These are phyloP conservation scores for Jackrogersella minutella DNA, from an alignment of 495 filamentous ascomycete species.

Conservation along the genomic window DNA sequence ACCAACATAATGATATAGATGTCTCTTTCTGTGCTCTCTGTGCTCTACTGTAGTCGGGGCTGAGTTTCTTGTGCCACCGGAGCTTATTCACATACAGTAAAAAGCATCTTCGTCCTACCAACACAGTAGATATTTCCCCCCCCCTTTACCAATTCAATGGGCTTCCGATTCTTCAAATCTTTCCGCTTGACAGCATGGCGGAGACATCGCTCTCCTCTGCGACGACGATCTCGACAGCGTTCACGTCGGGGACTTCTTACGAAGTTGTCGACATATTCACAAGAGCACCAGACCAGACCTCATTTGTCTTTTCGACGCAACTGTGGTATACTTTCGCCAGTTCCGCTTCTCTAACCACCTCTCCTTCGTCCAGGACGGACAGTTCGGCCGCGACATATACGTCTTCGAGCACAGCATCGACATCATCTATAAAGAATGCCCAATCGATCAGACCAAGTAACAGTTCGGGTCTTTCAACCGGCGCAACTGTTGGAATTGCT, in stretches of 20 bases:
- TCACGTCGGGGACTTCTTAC: not conserved
- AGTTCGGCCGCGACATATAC: slow-evolving; percentile 5
- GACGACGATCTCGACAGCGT: slow-evolving; percentile 20
- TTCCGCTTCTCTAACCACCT: not conserved
- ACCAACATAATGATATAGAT: not conserved
- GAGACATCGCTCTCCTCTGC: not conserved
- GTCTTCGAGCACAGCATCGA: not conserved
- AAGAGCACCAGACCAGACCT: not conserved
- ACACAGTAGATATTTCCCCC: not conserved
- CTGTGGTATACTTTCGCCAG: slow-evolving; percentile 9
- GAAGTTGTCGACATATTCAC: slow-evolving; percentile 20
- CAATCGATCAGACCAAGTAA: not conserved
- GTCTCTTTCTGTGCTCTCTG: not conserved
- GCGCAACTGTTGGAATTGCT: slow-evolving; percentile 41
- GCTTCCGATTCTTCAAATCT: not conserved
- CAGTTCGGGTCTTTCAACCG: slow-evolving; percentile 8
- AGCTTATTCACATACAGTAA: slow-evolving; percentile 1
- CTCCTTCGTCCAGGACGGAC: slow-evolving; percentile 10
- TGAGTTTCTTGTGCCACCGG: slow-evolving; percentile 6
- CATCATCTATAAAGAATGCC: not conserved
- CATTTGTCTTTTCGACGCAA: slow-evolving; percentile 1
- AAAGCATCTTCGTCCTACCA: not conserved
- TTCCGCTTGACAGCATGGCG: slow-evolving; percentile 2
- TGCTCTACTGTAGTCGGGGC: slow-evolving; percentile 13
- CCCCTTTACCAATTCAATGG: not conserved